Evolutionary conservation across 2,329 filamentous ascomycete genomes (phyloP), one percentile per base, ranked within the genome.

Genomic region (Penicillium hordei): DNA sequence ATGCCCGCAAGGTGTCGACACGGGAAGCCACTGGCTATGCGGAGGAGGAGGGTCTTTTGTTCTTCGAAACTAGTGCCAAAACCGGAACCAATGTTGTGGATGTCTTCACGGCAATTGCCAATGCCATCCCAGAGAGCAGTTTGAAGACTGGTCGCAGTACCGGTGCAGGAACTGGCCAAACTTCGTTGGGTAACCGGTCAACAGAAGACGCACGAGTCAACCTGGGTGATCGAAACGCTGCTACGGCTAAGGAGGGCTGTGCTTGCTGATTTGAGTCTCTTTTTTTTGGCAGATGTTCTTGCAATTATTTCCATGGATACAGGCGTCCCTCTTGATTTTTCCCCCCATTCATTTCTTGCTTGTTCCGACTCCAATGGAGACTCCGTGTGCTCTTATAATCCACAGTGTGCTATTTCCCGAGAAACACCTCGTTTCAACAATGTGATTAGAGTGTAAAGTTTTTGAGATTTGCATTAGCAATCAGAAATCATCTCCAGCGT

Each of bases 1-100:
- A 94, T 76, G 91, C 90, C 52, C 84, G 94, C 68, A 96, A 96
- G 78, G 86, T 99, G 34, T 86, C 89, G 50, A 94, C 89, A n/a
- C 88, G 91, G 63, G 93, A 97, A 79, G 94, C 93, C 42, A 91
- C 92, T 79, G 81, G 86, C 55, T 99, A 97, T 76, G 94, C 94
- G 8, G 93, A 97, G 66, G 93, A 97, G 76, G 94, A 99, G 78
- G 86, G 88, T 54, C 80, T 99, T 65, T 77, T 99, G 64, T 99
- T 99, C 81, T 97, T 97, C 75, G 94, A 99, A 82, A 99, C 94
- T 17, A 96, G 91, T 74, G 94, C 94, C 48, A 99, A 99, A 86
- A 94, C 91, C 4, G 94, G 94, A 27, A 85, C 89, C 72, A 97
- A 97, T 75, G 94, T 99, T 39, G 87, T 89, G 52, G 93, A 97